Conservation (phyloP, 192 early-diverging fungal genomes). For the Podila epigama region DNA sequence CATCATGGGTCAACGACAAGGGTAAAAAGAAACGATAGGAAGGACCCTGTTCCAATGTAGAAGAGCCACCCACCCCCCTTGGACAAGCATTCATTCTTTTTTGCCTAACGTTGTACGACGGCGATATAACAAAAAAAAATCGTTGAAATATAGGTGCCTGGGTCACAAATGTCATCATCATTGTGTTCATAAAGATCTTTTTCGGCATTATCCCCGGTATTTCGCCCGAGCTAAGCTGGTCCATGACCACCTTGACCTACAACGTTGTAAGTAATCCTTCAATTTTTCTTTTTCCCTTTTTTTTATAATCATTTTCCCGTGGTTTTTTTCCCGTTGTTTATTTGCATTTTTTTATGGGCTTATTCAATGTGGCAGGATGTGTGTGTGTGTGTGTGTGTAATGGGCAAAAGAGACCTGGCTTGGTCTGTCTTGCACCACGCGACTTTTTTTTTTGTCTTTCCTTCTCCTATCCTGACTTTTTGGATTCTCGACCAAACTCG, state of each 20-base stretch:
- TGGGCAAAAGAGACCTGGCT: too few relatives aligned
- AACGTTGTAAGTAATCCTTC: conserved; percentile 70
- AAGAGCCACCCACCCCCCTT: background rate
- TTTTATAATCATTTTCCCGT: too few relatives aligned
- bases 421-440: too few relatives aligned
- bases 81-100: background rate
- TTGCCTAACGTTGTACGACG: too few relatives aligned
- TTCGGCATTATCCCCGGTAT: conserved; percentile 91
- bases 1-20: conserved; percentile 68
- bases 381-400: too few relatives aligned
- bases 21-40: conserved; percentile 17
- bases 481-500: too few relatives aligned
- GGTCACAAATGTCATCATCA: conserved; percentile 84
- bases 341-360: too few relatives aligned
- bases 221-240: conserved; percentile 94
- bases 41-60: background rate
- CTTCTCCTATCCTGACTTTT: too few relatives aligned
- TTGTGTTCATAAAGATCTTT: conserved; percentile 76
- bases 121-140: too few relatives aligned
- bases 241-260: conserved; percentile 92
- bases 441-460: too few relatives aligned
- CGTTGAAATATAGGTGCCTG: conserved; percentile 83
- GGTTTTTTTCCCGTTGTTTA: too few relatives aligned
- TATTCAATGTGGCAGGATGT: too few relatives aligned
- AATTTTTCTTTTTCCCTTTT: background rate